A percentile compares a stretch with the other conserved stretches of the same genome.
phyloP scores from a whole-genome alignment of 2,329 filamentous ascomycete species.

The Aureobasidium leucospermi region DNA sequence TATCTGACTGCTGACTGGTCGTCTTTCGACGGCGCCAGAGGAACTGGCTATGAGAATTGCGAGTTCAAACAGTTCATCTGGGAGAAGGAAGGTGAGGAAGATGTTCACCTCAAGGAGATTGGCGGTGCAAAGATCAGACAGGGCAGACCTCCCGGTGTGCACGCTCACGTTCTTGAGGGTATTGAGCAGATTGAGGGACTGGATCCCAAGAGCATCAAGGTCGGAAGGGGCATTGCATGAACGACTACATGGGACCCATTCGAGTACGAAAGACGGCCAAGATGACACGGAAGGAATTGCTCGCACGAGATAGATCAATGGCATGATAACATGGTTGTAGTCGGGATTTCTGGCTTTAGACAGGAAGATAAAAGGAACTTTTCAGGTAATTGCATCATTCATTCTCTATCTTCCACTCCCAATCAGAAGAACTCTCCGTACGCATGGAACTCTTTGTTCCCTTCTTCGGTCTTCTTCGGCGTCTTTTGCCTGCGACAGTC shows the following conservation, averaged over 20 bases:
- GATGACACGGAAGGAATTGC: not conserved
- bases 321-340: no score
- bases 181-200: constrained; percentile 2
- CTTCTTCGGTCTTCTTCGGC: no score
- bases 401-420: no score
- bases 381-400: no score
- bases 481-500: no score
- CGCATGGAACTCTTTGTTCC: no score
- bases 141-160: constrained; percentile 9
- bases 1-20: constrained; percentile 17
- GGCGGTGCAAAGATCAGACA: constrained; percentile 10
- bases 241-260: not conserved
- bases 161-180: constrained; percentile 4
- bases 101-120: not conserved
- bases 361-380: no score
- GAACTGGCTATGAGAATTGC: constrained; percentile 12
- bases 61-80: constrained; percentile 10
- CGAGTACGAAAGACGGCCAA: not conserved
- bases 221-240: not conserved
- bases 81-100: not conserved
- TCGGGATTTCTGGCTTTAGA: no score
- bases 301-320: not conserved
- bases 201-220: not conserved
- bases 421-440: no score
- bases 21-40: constrained; percentile 8